phyloP scores from a whole-genome alignment of 2,329 filamentous ascomycete species.

The Xylaria sp. region DNA sequence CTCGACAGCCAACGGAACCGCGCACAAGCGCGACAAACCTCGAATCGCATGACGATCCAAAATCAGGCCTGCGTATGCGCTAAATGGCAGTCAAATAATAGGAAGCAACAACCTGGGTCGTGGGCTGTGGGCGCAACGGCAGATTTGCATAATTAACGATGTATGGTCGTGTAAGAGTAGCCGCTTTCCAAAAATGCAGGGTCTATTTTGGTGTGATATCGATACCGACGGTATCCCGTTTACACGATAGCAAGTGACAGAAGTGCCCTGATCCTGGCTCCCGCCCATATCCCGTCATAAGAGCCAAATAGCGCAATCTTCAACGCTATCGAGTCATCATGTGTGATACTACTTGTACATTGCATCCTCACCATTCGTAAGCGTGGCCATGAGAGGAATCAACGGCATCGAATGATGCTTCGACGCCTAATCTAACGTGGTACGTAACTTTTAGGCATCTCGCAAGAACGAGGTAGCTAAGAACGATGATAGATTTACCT shows the following conservation, averaged over 20 bases:
- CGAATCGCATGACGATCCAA: slow-evolving; percentile 16
- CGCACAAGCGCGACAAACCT: slow-evolving; percentile 17
- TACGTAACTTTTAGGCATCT: neutral
- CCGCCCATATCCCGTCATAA: slow-evolving; percentile 1
- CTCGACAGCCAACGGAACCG: slow-evolving; percentile 25
- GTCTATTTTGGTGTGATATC: slow-evolving; percentile 7
- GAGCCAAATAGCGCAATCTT: neutral
- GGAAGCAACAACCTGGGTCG: neutral
- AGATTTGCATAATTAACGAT: slow-evolving; percentile 22
- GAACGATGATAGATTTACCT: neutral
- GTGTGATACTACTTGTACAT: neutral
- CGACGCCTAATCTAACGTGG: neutral
- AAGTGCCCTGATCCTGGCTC: slow-evolving; percentile 17
- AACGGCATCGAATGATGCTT: slow-evolving; percentile 8
- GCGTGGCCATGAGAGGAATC: neutral
- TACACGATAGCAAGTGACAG: slow-evolving; percentile 7
- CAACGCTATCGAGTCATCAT: slow-evolving; percentile 3
- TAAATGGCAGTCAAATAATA: neutral
- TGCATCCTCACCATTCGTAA: neutral
- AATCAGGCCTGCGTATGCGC: neutral
- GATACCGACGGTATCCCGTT: slow-evolving; percentile 6
- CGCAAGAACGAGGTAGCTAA: neutral
- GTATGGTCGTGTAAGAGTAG: slow-evolving; percentile 31
- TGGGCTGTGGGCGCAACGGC: slow-evolving; percentile 6
- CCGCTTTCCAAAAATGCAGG: slow-evolving; percentile 26